A percentile compares a stretch with the other conserved stretches of the same genome.
These are phyloP conservation scores for Saccharomyces hybrid DNA, from an alignment of 1,139 yeast species.

Conservation along the genomic window DNA sequence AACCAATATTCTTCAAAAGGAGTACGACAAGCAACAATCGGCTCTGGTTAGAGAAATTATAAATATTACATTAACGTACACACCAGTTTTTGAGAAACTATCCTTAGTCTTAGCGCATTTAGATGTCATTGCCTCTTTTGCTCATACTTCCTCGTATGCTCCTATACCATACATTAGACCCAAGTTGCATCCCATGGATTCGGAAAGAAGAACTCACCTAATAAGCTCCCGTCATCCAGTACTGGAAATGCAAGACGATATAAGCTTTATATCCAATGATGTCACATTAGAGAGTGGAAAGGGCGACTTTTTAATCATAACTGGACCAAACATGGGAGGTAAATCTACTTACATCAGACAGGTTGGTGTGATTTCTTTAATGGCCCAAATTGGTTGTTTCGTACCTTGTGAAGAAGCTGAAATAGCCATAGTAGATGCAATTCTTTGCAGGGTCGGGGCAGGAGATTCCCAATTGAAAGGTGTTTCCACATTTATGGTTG, in stretches of 20 bases:
- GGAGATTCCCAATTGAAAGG: slow-evolving; percentile 97
- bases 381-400: slow-evolving; percentile 92
- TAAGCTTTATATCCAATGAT: slow-evolving; percentile 82
- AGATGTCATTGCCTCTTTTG: slow-evolving; percentile 80
- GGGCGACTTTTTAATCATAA: slow-evolving; percentile 70
- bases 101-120: slow-evolving; percentile 59
- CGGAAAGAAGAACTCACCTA: slow-evolving; percentile 47
- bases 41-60: slow-evolving; percentile 77
- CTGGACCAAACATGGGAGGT: slow-evolving; percentile 99
- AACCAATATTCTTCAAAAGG: slow-evolving; percentile 50
- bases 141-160: slow-evolving; percentile 77
- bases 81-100: slow-evolving; percentile 64
- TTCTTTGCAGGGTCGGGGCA: slow-evolving; percentile 95
- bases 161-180: slow-evolving; percentile 80
- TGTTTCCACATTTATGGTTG: slow-evolving; percentile 95
- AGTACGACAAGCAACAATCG: slow-evolving; percentile 67
- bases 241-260: slow-evolving; percentile 82
- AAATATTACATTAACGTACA: slow-evolving; percentile 69
- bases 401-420: slow-evolving; percentile 74
- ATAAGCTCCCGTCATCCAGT: slow-evolving; percentile 87
- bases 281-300: slow-evolving; percentile 44
- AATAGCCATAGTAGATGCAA: slow-evolving; percentile 78
- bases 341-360: slow-evolving; percentile 92
- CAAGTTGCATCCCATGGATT: slow-evolving; percentile 46
- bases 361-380: slow-evolving; percentile 75